phyloP scores from a whole-genome alignment of 2,329 filamentous ascomycete genomes.

The Pseudofabraea citricarpa region DNA sequence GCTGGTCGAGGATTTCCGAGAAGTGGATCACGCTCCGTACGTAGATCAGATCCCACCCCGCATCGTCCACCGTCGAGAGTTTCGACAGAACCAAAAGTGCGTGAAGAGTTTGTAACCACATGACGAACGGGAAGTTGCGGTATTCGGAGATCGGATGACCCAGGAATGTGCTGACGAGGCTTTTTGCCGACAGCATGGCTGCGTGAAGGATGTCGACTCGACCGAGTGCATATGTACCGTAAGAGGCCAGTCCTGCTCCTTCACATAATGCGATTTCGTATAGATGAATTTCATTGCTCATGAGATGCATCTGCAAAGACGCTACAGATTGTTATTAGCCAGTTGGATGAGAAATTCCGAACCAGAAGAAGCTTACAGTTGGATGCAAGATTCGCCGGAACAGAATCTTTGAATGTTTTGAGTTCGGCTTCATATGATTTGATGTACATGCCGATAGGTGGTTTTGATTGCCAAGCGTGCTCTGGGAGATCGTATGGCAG shows the following conservation, averaged over 20 bases:
- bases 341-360: neutral
- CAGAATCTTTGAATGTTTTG: neutral
- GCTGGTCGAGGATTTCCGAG: neutral
- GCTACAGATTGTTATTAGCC: neutral
- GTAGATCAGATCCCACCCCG: neutral
- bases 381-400: neutral
- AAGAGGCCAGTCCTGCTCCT: neutral
- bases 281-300: neutral
- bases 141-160: neutral
- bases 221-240: neutral
- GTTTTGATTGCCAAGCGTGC: neutral
- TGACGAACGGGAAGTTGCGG: neutral
- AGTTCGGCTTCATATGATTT: neutral
- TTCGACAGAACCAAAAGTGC: neutral
- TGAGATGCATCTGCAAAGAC: neutral
- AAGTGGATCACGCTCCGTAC: neutral
- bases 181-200: neutral
- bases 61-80: neutral
- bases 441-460: neutral
- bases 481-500: neutral
- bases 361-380: neutral
- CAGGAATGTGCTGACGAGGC: neutral
- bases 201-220: neutral
- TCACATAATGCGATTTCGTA: neutral
- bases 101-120: neutral